Evolutionary conservation across 1,284 basidiomycete genomes (phyloP), one percentile per base, ranked within the genome.

Genomic region (Trichosporon ovoides): DNA sequence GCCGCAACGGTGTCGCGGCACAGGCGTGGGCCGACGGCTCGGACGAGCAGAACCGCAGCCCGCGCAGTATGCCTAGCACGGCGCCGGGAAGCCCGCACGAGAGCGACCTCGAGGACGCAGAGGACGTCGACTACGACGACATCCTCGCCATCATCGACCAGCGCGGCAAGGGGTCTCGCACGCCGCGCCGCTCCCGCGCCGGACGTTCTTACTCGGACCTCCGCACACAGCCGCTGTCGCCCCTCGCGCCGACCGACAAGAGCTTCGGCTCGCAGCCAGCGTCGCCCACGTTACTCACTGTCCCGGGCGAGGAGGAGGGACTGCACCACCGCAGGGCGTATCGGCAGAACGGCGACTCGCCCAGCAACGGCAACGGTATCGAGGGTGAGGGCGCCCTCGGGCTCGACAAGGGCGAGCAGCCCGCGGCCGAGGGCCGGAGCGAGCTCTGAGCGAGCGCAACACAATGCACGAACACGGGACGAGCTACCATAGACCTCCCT

Each of bases 41-140:
- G 22, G 58, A 64, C 43, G 72, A 76, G 37, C 61, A 63, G 38
- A 63, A 59, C 7, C 66, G 68, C 24, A 60, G 60, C 37, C 57
- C 59, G n/a, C 63, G 67, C 16, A 71, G 65, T 7, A 66, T 72
- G 51, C 66, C 69, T 3, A 60, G 62, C 19, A 71, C 73, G 13
- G 72, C 71, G 9, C 58, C 54, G 33, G 67, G 62, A n/a, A 71
- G 68, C 56, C 76, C 71, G 14, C 68, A 61, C 22, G 78, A 79
- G 33, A 74, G 74, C 34, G 77, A 78, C 52, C 68, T 68, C 11
- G 77, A 77, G 18, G 78, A 78, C 52, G 78, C 77, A 5, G 76
- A 48, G 43, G 43, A 78, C 58, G 76, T 79, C 22, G 80, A 81
- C 60, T 81, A 81, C 59, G 80, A 81, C 64, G 79, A 80, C 67